Evolutionary conservation across 495 filamentous ascomycete species (phyloP).

Genomic region (Lepraria neglecta): DNA sequence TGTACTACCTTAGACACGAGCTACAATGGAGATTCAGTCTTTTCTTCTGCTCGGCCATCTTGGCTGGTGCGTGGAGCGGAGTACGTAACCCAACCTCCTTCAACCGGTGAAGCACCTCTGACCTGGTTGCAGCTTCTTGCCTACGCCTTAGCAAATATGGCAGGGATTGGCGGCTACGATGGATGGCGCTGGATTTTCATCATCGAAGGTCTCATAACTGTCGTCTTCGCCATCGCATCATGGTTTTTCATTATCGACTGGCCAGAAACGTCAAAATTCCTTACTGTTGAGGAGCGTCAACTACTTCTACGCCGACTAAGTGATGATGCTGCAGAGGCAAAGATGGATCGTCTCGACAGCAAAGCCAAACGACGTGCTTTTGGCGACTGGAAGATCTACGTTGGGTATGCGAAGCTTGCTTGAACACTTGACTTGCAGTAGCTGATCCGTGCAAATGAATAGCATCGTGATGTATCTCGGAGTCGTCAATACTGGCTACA

Average conservation of each 20-base stretch:
- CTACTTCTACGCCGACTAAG: constrained; percentile 41
- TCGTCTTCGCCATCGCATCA: constrained; percentile 39
- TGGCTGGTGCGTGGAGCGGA: constrained; percentile 58
- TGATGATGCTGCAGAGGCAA: constrained; percentile 38
- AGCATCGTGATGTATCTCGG: constrained; percentile 47
- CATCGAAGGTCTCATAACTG: constrained; percentile 53
- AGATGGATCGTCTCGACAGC: constrained; percentile 46
- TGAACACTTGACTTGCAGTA: neutral
- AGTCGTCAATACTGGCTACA: constrained; percentile 46
- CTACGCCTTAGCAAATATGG: constrained; percentile 51
- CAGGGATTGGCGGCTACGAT: constrained; percentile 42
- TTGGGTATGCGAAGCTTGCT: constrained; percentile 32
- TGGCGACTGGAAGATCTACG: constrained; percentile 52
- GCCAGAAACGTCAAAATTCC: constrained; percentile 47
- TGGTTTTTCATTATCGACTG: constrained; percentile 53
- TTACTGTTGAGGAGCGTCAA: constrained; percentile 41
- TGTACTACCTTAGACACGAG: constrained; percentile 60
- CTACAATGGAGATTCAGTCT: constrained; percentile 52
- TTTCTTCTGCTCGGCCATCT: constrained; percentile 52
- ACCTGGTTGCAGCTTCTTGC: constrained; percentile 46
- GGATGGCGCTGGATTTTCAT: constrained; percentile 64
- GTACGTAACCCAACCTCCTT: constrained; percentile 24
- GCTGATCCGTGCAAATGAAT: constrained; percentile 4
- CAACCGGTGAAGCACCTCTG: neutral
- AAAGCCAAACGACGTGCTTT: constrained; percentile 43